Evolutionary conservation across 257 asterid genomes (phyloP).

Genomic region (Nicotiana benthamiana): DNA sequence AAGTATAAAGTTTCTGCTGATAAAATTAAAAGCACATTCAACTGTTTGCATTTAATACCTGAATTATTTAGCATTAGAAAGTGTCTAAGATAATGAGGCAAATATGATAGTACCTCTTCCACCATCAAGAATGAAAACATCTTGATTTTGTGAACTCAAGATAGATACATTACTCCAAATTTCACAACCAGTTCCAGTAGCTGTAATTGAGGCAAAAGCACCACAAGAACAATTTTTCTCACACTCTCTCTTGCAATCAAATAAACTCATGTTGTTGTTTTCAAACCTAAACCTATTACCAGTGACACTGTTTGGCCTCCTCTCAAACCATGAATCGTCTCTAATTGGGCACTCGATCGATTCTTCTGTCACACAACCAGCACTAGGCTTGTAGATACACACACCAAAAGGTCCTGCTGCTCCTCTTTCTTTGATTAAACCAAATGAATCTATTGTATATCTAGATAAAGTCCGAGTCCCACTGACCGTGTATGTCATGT

Average conservation of each 20-base stretch:
- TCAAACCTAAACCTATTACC: not conserved
- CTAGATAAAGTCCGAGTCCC: not conserved
- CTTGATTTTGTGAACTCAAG: not conserved
- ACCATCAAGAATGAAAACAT: not conserved
- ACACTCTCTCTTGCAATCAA: slow-evolving; percentile 5
- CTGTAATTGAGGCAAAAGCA: not conserved
- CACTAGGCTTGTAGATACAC: slow-evolving; percentile 1
- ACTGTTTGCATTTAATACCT: no score
- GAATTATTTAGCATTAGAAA: no score
- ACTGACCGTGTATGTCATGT: not conserved
- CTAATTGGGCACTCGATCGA: not conserved
- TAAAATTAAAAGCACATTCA: no score
- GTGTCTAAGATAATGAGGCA: not conserved
- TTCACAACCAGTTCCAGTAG: not conserved
- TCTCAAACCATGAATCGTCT: not conserved
- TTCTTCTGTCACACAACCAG: slow-evolving; percentile 5
- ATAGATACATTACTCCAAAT: not conserved
- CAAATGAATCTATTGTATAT: not conserved
- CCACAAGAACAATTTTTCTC: not conserved
- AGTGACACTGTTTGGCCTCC: not conserved
- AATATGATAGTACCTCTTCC: not conserved
- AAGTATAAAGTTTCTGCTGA: no score
- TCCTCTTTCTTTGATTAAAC: slow-evolving; percentile 5
- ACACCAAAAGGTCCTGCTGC: slow-evolving; percentile 5
- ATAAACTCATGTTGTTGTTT: not conserved